These are phyloP conservation scores for Penicillium janthinellum DNA, from an alignment of 2,329 filamentous ascomycete species.

Conservation along the genomic window DNA sequence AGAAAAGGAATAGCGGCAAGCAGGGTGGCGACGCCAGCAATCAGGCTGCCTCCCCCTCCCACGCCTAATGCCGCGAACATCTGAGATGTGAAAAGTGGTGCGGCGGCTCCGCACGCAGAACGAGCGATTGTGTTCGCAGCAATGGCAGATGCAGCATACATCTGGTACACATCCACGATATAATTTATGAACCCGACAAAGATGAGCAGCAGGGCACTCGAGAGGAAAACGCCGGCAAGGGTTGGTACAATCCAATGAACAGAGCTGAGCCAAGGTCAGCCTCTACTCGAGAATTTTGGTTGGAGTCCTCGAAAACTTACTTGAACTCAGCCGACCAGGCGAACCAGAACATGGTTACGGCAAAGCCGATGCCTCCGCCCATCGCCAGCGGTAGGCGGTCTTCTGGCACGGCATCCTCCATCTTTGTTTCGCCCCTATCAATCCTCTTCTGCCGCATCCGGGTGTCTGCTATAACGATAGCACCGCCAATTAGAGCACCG, in stretches of 20 bases:
- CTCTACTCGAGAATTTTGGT: not conserved
- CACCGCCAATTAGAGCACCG: conserved; percentile 17
- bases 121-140: conserved; percentile 27
- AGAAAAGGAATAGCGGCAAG: conserved; percentile 37
- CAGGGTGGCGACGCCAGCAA: conserved; percentile 26
- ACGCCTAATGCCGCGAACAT: conserved; percentile 27
- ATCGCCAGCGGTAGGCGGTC: conserved; percentile 25
- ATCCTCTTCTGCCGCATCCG: conserved; percentile 40
- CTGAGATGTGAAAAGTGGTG: conserved; percentile 27
- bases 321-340: conserved; percentile 44
- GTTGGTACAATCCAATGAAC: conserved; percentile 53
- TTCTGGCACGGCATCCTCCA: conserved; percentile 30
- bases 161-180: conserved; percentile 55
- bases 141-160: conserved; percentile 33
- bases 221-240: conserved; percentile 48
- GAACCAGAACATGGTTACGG: conserved; percentile 47
- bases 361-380: conserved; percentile 30
- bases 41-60: conserved; percentile 27
- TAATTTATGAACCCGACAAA: conserved; percentile 60
- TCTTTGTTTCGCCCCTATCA: conserved; percentile 17
- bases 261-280: conserved; percentile 13
- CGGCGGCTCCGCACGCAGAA: conserved; percentile 26
- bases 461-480: conserved; percentile 46
- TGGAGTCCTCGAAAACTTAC: conserved; percentile 9
- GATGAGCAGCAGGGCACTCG: conserved; percentile 46